Conservation (phyloP, 2,329 filamentous ascomycete species). For the Aspergillus sp. region DNA sequence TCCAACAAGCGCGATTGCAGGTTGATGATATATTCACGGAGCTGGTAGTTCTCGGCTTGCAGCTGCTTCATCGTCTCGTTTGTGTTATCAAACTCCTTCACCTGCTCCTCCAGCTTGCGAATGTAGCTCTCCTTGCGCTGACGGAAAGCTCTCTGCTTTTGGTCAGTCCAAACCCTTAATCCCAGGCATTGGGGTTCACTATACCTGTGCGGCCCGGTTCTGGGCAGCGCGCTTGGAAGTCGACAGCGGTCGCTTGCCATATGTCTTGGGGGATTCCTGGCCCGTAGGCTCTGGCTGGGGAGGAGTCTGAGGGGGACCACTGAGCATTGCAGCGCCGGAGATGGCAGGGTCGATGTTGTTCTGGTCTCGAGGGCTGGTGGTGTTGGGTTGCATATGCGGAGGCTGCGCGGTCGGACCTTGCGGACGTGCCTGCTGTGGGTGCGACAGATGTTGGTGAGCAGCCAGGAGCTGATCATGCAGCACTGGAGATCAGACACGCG, state of each 20-base stretch:
- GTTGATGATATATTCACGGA: conserved; percentile 90
- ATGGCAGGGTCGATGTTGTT: conserved; percentile 63
- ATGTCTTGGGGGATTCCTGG: conserved; percentile 67
- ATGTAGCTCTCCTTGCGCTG: conserved; percentile 98
- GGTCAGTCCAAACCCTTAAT: conserved; percentile 14
- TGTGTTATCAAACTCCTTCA: conserved; percentile 75
- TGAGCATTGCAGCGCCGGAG: conserved; percentile 54
- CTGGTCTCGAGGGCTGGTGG: conserved; percentile 50
- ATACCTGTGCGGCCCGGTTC: conserved; percentile 93
- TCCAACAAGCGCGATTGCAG: conserved; percentile 86
- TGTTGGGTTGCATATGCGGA: conserved; percentile 41
- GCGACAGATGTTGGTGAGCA: conserved; percentile 48
- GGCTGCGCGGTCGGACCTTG: conserved; percentile 48
- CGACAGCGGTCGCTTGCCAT: conserved; percentile 80
- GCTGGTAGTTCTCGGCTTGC: conserved; percentile 83
- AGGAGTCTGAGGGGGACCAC: conserved; percentile 37
- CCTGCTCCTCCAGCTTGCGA: conserved; percentile 93
- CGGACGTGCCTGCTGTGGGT: conserved; percentile 43
- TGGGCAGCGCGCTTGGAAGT: conserved; percentile 96
- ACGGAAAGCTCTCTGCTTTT: conserved; percentile 80
- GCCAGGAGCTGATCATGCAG: conserved; percentile 65
- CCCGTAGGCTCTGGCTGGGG: conserved; percentile 30
- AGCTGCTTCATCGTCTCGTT: conserved; percentile 77
- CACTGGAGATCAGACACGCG: conserved; percentile 43
- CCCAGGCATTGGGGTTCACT: conserved; percentile 31